Base-by-base conservation (phyloP, 1,284 basidiomycete genomes). In the Rhodotorula sp. region DNA sequence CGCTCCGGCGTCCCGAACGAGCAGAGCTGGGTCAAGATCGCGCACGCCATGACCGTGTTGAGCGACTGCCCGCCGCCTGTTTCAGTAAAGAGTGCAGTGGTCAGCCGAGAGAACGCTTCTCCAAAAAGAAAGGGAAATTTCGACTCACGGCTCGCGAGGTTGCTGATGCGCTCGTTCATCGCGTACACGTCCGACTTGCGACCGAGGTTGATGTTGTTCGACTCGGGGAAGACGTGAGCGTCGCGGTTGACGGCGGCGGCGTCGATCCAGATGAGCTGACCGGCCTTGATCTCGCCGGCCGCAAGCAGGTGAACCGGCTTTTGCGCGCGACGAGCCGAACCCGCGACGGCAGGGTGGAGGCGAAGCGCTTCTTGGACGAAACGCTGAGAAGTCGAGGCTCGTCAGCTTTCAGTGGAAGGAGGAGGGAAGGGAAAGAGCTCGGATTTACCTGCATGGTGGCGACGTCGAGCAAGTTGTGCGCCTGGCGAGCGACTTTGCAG, bases 291-390 rank as follows among this genome's bases (percentile, higher is more conserved):
- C 45, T 54, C 37, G 37, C 37, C 37, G 10, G 37, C 37, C 10
- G 10, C 37, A 42, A 12, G 10, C 10, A 42, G 37, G 37, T 42
- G 37, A 42, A 42, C 37, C 37, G 37, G 37, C 37, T 10, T 42
- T 14, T 42, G 37, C 1, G 37, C 70, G 53, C 67, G 53, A 29
- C 75, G 74, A 26, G 69, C 68, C 45, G 71, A 66, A 29, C 69
- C 72, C 12, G 70, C 54, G 22, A 73, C 64, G 53, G 66, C 58
- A 6, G 76, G 76, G 37, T 68, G 69, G 42, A 77, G 72, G 33
- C 76, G 68, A 22, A 74, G 58, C 1, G 60, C 72, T 58, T 77
- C 74, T 42, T 65, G 58, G 61, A 70, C 62, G 67, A 70, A 73
- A 33, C 56, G 30, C 65, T 69, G 66, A 6, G 6, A 3, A 49